Conservation (phyloP, 768 basidiomycete species). For the Amanita jacksonii region DNA sequence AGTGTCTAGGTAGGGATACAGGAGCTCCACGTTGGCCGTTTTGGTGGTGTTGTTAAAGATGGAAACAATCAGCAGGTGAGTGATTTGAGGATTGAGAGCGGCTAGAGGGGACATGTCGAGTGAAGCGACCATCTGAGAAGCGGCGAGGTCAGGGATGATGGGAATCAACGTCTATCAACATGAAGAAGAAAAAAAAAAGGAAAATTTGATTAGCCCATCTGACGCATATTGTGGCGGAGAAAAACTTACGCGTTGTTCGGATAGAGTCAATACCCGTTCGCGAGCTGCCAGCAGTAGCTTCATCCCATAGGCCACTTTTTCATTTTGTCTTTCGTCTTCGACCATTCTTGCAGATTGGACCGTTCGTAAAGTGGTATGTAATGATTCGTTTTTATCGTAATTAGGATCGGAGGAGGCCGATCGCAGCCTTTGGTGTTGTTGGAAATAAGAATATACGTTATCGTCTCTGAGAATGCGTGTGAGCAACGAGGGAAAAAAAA, state of each 20-base stretch:
- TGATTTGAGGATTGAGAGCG: conserved; percentile 58
- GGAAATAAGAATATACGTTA: conserved; percentile 34
- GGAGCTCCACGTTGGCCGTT: conserved; percentile 24
- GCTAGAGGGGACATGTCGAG: conserved; percentile 59
- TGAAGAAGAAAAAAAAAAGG: too few relatives aligned
- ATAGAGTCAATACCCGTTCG: conserved; percentile 61
- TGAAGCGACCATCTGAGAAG: conserved; percentile 49
- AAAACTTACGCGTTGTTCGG: conserved; percentile 56
- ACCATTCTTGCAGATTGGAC: conserved; percentile 18
- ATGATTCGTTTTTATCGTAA: conserved; percentile 8
- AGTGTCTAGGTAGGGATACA: conserved; percentile 50
- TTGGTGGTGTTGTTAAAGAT: conserved; percentile 36
- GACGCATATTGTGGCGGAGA: conserved; percentile 2
- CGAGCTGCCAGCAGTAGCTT: conserved; percentile 60
- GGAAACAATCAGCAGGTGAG: conserved; percentile 55
- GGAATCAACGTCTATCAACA: conserved; percentile 41
- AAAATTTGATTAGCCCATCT: too few relatives aligned
- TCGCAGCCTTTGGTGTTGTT: conserved; percentile 24
- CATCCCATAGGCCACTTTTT: conserved; percentile 53
- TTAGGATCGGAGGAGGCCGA: conserved; percentile 34
- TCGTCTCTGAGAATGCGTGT: conserved; percentile 27
- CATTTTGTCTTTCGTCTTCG: conserved; percentile 49
- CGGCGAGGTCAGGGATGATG: conserved; percentile 33
- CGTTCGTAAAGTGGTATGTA: conserved; percentile 12
- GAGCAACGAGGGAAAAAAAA: neutral